phyloP scores from a whole-genome alignment of 768 basidiomycete species.

The Cubamyces lactineus region DNA sequence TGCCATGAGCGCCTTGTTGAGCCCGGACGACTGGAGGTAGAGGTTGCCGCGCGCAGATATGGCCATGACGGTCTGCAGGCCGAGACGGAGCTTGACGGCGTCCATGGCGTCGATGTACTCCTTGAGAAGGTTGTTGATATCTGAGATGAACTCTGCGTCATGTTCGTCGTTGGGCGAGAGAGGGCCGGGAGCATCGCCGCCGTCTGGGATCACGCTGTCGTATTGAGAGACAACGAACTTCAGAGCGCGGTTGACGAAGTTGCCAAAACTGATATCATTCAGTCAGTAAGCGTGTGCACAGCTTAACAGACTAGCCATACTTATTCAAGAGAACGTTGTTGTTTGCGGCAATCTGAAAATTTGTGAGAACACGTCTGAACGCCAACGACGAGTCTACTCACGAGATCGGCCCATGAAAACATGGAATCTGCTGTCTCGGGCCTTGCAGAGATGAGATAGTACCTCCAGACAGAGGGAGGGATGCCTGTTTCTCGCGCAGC shows the following conservation, averaged over 20 bases:
- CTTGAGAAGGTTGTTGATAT: conserved; percentile 76
- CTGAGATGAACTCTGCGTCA: conserved; percentile 77
- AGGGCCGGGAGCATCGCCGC: conserved; percentile 68
- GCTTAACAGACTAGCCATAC: conserved; percentile 42
- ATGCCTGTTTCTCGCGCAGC: conserved; percentile 93
- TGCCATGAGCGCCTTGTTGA: conserved; percentile 87
- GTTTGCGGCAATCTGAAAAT: conserved; percentile 77
- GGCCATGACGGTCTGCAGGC: conserved; percentile 87
- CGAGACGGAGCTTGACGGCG: conserved; percentile 83
- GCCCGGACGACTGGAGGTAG: conserved; percentile 91
- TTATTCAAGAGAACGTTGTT: conserved; percentile 95
- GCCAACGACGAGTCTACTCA: conserved; percentile 41
- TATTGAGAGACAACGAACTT: conserved; percentile 93
- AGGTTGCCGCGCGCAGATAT: conserved; percentile 88
- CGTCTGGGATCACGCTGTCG: conserved; percentile 77
- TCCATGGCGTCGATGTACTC: conserved; percentile 91
- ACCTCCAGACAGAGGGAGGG: conserved; percentile 94
- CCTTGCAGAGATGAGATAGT: conserved; percentile 89
- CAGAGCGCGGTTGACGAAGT: conserved; percentile 93
- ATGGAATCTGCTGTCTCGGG: conserved; percentile 94
- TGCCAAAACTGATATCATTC: conserved; percentile 71
- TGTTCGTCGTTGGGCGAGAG: conserved; percentile 65
- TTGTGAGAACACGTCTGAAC: no score
- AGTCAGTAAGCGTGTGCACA: not conserved
- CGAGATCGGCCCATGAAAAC: conserved; percentile 97